A percentile compares a stretch with the other conserved stretches of the same genome.
phyloP scores from a whole-genome alignment of 106 monocot genomes.

The Phalaenopsis equestris region DNA sequence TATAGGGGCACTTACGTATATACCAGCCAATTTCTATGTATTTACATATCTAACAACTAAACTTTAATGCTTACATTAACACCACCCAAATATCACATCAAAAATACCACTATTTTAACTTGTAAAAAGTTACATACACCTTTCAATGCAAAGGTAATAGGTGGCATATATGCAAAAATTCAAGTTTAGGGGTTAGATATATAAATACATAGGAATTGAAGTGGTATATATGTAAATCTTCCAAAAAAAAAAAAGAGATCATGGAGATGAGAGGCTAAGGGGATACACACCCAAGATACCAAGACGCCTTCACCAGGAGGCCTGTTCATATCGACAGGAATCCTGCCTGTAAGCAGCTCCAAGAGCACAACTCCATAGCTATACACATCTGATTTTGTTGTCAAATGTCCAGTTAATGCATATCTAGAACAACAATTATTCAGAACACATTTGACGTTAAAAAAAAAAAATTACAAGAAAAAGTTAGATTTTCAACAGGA shows the following conservation, averaged over 20 bases:
- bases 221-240: not conserved
- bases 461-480: not conserved
- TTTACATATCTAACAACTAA: no score
- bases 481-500: not conserved
- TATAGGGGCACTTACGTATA: no score
- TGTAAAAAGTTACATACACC: no score
- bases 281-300: slow-evolving; percentile 70
- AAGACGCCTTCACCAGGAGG: slow-evolving; percentile 84
- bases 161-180: no score
- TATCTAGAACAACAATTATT: slow-evolving; percentile 38
- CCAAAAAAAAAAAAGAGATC: not conserved
- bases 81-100: no score
- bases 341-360: slow-evolving; percentile 92
- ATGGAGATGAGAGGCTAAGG: not conserved
- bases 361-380: slow-evolving; percentile 95
- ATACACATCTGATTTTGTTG: slow-evolving; percentile 99
- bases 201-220: no score
- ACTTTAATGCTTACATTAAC: no score
- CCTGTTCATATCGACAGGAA: slow-evolving; percentile 96
- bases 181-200: no score
- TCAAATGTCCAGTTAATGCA: slow-evolving; percentile 95
- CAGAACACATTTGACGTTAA: not conserved
- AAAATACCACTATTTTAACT: no score
- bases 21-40: no score
- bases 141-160: no score